phyloP scores from a whole-genome alignment of 208 protist species.

The Leishmania arabica region DNA sequence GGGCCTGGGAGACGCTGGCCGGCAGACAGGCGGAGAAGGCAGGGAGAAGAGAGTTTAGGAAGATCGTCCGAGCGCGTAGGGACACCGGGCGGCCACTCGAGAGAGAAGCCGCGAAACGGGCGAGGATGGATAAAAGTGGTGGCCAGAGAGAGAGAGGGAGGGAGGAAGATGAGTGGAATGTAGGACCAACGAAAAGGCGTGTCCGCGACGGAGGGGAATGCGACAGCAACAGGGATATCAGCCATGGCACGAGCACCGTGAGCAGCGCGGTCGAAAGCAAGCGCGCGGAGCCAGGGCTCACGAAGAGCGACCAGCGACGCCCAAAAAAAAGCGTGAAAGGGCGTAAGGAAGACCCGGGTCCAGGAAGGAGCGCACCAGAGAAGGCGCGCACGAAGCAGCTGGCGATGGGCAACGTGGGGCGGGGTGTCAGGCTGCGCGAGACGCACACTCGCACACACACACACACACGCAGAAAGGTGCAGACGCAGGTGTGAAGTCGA shows the following conservation, averaged over 20 bases:
- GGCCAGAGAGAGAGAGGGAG: no score
- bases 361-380: not conserved
- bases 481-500: not conserved
- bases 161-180: no score
- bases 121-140: no score
- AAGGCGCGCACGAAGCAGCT: not conserved
- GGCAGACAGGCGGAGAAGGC: not conserved
- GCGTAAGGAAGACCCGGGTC: no score
- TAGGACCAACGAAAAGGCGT: no score
- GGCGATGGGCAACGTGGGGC: not conserved
- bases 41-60: not conserved
- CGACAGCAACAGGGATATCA: not conserved
- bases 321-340: no score
- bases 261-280: not conserved
- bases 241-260: not conserved
- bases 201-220: no score
- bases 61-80: no score
- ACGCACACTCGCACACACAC: not conserved
- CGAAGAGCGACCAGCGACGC: not conserved
- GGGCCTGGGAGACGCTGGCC: not conserved
- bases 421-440: not conserved
- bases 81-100: no score
- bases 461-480: not conserved
- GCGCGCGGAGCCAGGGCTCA: not conserved
- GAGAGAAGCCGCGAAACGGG: no score